Evolutionary conservation across 306 rosid species (phyloP).

Genomic region (Sindora glabra): DNA sequence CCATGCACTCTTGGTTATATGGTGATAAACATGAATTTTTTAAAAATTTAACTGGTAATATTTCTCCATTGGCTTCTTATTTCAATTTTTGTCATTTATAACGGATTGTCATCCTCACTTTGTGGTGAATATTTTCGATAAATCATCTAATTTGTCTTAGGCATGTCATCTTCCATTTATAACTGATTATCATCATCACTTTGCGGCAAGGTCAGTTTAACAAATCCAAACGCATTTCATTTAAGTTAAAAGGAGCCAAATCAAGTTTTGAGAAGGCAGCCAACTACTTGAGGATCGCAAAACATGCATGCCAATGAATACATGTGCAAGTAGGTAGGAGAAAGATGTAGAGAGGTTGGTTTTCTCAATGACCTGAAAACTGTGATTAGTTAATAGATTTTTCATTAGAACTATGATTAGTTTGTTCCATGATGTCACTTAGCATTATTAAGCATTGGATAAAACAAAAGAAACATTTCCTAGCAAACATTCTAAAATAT

Average conservation of each 20-base stretch:
- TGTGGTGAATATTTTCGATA: too few relatives aligned
- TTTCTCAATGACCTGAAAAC: too few relatives aligned
- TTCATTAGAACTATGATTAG: too few relatives aligned
- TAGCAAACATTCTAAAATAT: too few relatives aligned
- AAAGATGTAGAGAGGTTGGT: too few relatives aligned
- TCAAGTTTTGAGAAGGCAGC: conserved; percentile 1
- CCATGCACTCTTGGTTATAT: conserved; percentile 22
- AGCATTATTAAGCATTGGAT: too few relatives aligned
- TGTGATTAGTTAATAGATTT: too few relatives aligned
- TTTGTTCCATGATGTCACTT: too few relatives aligned
- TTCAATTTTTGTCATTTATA: conserved; percentile 3
- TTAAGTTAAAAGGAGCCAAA: conserved; percentile 8
- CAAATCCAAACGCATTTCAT: not conserved
- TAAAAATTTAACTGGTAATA: conserved; percentile 2
- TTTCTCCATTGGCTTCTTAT: not conserved
- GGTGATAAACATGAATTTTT: not conserved
- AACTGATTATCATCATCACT: too few relatives aligned
- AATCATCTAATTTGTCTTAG: too few relatives aligned
- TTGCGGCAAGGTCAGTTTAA: conserved; percentile 1
- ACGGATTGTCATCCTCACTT: not conserved
- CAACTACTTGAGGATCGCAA: not conserved
- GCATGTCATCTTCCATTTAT: too few relatives aligned
- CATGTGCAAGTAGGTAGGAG: conserved; percentile 8
- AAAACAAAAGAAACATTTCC: too few relatives aligned
- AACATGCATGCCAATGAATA: not conserved